Evolutionary conservation across 495 filamentous ascomycete species (phyloP), one percentile per base, ranked within the genome.

Genomic region (Talaromyces thailandensis): DNA sequence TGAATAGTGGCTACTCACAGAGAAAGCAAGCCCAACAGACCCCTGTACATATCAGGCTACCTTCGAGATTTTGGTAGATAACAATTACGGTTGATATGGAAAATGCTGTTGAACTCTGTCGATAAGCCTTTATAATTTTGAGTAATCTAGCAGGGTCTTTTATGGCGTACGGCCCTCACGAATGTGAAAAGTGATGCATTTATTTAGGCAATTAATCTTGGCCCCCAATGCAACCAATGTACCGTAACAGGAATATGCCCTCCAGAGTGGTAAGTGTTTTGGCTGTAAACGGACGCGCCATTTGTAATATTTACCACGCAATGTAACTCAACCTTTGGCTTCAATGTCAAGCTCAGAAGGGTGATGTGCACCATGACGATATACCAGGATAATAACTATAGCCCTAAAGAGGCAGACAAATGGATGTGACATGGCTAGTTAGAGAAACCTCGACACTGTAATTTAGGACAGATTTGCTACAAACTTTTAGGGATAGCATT

Each of bases 221-320:
- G 51, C 51, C 51, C 51, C 51, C 51, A 55, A 55, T 55, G 51
- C 23, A 55, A 55, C 51, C n/a, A 14, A 26, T 14, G 26, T 28
- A 55, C 51, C 51, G 16, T 26, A 55, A 21, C 12, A 14, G 56
- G 55, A 57, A 57, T 57, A 35, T 57, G 55, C 26, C 55, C 55
- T 26, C n/a, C 5, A 52, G 12, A 14, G 32, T 37, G 32, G 32
- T 2, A 37, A 37, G 32, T 37, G 35, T 40, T 40, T 37, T 14
- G 12, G 35, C 32, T 12, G 16, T 40, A 40, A 16, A 40, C 3
- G 9, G 35, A 40, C 14, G 14, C 14, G 35, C 35, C 14, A 14
- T 40, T 40, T 40, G 12, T 40, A 40, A 40, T 40, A 16, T 40
- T 16, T 40, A 40, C 11, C 35, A 40, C 9, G 35, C 35, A 12